Conservation (phyloP, 164 flowering plant species). For the Umbellularia californica region DNA sequence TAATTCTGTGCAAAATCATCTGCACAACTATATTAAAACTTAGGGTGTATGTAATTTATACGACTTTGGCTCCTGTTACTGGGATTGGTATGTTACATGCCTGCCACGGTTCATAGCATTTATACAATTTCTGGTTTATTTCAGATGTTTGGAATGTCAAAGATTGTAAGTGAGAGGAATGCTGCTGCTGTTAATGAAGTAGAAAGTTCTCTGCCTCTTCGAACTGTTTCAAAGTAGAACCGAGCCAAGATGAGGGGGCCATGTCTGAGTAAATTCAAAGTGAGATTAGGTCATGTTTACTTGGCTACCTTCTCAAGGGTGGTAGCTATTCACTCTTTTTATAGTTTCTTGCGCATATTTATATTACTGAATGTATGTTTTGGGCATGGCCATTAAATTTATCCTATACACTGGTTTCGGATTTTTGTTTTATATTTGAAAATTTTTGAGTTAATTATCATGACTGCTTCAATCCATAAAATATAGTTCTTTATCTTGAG, state of each 20-base stretch:
- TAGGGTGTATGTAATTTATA: too few species aligned
- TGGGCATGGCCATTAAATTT: too few species aligned
- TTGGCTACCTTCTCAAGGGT: not conserved
- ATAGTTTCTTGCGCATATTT: not conserved
- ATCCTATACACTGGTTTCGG: too few species aligned
- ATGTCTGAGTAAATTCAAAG: not conserved
- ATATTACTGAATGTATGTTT: not conserved
- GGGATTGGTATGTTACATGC: too few species aligned
- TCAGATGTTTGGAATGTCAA: slow-evolving; percentile 91
- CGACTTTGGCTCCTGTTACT: too few species aligned
- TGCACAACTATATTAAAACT: too few species aligned
- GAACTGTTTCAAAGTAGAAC: slow-evolving; percentile 19
- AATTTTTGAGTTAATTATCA: too few species aligned
- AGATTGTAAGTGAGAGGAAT: slow-evolving; percentile 61
- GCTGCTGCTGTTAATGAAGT: slow-evolving; percentile 39
- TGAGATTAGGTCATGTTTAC: not conserved
- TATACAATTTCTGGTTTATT: slow-evolving; percentile 3
- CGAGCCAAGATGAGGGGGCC: not conserved
- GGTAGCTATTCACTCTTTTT: not conserved
- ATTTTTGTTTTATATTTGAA: too few species aligned
- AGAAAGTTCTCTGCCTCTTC: slow-evolving; percentile 71
- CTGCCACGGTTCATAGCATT: not conserved
- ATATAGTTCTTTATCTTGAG: too few species aligned
- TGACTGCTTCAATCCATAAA: too few species aligned
- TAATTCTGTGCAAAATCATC: too few species aligned